These are phyloP conservation scores for Rhexocercosporidium sp. DNA, from an alignment of 2,329 filamentous ascomycete species.

Conservation along the genomic window DNA sequence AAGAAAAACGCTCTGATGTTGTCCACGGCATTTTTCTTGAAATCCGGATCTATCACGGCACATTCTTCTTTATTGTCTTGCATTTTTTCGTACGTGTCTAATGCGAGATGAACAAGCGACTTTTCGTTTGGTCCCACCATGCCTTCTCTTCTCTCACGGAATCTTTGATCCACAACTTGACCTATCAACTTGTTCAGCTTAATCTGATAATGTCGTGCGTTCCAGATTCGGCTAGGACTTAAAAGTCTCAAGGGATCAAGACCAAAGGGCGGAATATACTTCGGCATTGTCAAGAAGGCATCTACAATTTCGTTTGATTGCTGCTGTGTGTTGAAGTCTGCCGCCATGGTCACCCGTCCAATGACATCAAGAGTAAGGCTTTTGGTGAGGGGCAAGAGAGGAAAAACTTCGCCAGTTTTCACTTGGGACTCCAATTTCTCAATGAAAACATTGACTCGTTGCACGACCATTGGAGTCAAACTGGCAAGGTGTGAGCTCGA, in stretches of 20 bases:
- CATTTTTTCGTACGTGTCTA: conserved; percentile 6
- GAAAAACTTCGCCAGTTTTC: neutral
- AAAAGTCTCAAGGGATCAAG: conserved; percentile 1
- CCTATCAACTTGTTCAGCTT: conserved; percentile 5
- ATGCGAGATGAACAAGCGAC: conserved; percentile 7
- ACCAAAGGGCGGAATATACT: neutral
- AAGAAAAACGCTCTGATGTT: conserved; percentile 8
- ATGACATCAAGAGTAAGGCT: conserved; percentile 5
- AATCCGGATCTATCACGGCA: neutral
- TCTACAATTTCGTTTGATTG: conserved; percentile 10
- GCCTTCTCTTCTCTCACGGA: neutral
- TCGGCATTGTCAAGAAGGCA: conserved; percentile 5
- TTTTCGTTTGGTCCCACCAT: neutral
- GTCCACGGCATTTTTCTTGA: conserved; percentile 7
- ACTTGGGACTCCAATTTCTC: conserved; percentile 3
- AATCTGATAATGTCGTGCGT: neutral
- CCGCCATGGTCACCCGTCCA: neutral
- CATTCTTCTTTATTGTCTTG: neutral
- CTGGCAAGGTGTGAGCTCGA: neutral
- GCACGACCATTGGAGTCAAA: conserved; percentile 5
- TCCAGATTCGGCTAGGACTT: conserved; percentile 7
- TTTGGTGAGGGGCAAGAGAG: conserved; percentile 2
- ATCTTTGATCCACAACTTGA: conserved; percentile 5
- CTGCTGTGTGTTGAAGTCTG: conserved; percentile 1
- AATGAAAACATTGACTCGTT: conserved; percentile 3